Evolutionary conservation across 1,139 yeast species (phyloP).

Genomic region (Geotrichum siamense): DNA sequence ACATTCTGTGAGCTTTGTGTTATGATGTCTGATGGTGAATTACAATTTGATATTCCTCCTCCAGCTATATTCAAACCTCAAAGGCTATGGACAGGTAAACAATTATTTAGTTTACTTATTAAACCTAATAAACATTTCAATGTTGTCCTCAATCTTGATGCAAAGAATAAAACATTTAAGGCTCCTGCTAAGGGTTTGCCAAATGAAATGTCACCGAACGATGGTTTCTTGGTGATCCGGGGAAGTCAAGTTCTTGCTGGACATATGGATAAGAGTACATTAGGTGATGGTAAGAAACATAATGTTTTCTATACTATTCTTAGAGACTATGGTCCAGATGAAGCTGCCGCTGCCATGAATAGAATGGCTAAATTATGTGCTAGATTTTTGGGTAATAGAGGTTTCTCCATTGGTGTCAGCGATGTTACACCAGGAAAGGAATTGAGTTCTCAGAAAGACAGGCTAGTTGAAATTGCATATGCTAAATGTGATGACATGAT

Average conservation of each 20-base stretch:
- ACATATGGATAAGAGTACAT: slow-evolving; percentile 90
- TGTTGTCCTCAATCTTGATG: slow-evolving; percentile 85
- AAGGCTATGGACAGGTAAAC: slow-evolving; percentile 95
- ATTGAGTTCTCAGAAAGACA: slow-evolving; percentile 71
- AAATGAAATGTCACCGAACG: slow-evolving; percentile 95
- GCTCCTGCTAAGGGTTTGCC: slow-evolving; percentile 68
- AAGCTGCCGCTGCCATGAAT: slow-evolving; percentile 95
- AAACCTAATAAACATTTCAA: slow-evolving; percentile 70
- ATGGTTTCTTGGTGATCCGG: slow-evolving; percentile 84
- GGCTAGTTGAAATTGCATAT: slow-evolving; percentile 87
- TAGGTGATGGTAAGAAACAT: slow-evolving; percentile 97
- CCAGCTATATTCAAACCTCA: slow-evolving; percentile 90
- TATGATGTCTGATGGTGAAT: slow-evolving; percentile 92
- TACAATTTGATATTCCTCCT: slow-evolving; percentile 89
- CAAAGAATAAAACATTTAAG: slow-evolving; percentile 80
- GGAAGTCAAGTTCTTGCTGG: slow-evolving; percentile 88
- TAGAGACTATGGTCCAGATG: slow-evolving; percentile 91
- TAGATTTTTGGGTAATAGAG: slow-evolving; percentile 85
- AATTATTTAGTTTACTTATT: slow-evolving; percentile 79
- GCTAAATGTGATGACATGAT: slow-evolving; percentile 88
- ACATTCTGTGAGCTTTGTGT: slow-evolving; percentile 73
- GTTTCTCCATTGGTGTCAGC: slow-evolving; percentile 93
- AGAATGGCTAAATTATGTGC: slow-evolving; percentile 98
- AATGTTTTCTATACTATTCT: slow-evolving; percentile 92
- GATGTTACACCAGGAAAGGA: slow-evolving; percentile 93